Conservation (phyloP, 805 yeast species). For the Helenozyma rhizophorensis region DNA sequence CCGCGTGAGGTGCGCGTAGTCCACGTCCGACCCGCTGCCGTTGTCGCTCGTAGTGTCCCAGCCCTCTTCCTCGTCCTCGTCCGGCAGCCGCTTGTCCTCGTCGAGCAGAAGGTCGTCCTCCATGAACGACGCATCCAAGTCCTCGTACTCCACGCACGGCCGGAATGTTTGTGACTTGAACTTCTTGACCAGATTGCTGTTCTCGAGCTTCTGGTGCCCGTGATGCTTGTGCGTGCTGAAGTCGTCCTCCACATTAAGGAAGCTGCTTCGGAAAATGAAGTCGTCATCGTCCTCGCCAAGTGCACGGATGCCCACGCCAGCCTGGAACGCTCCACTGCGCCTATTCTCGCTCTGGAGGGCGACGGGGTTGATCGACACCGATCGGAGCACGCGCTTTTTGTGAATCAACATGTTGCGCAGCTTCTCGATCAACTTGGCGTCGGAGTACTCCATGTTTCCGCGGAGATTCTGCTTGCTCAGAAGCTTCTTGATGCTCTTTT, state of each 20-base stretch:
- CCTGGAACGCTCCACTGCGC: slow-evolving; percentile 4
- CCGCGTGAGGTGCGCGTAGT: slow-evolving; percentile 23
- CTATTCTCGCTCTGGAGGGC: slow-evolving; percentile 8
- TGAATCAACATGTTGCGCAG: slow-evolving; percentile 44
- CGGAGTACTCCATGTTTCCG: slow-evolving; percentile 41
- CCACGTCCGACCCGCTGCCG: slow-evolving; percentile 13
- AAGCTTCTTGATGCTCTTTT: slow-evolving; percentile 36
- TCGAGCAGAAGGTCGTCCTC: slow-evolving; percentile 9
- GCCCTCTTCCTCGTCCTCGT: slow-evolving; percentile 16
- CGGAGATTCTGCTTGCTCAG: slow-evolving; percentile 31
- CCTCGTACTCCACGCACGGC: slow-evolving; percentile 2
- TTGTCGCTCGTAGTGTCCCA: slow-evolving; percentile 12
- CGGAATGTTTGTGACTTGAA: slow-evolving; percentile 33
- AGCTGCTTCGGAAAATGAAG: slow-evolving; percentile 15
- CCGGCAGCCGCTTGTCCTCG: slow-evolving; percentile 12
- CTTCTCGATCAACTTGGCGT: slow-evolving; percentile 46
- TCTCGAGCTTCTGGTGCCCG: no score
- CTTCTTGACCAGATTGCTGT: slow-evolving; percentile 24
- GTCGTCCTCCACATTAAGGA: slow-evolving; percentile 8
- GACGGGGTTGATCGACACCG: slow-evolving; percentile 29
- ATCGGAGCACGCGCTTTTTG: slow-evolving; percentile 39
- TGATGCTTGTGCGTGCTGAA: no score
- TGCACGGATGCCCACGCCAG: slow-evolving; percentile 10
- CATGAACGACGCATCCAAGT: neutral
- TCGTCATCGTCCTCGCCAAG: slow-evolving; percentile 12